Conservation (phyloP, 495 filamentous ascomycete genomes). For the Aspergillus wentii region DNA sequence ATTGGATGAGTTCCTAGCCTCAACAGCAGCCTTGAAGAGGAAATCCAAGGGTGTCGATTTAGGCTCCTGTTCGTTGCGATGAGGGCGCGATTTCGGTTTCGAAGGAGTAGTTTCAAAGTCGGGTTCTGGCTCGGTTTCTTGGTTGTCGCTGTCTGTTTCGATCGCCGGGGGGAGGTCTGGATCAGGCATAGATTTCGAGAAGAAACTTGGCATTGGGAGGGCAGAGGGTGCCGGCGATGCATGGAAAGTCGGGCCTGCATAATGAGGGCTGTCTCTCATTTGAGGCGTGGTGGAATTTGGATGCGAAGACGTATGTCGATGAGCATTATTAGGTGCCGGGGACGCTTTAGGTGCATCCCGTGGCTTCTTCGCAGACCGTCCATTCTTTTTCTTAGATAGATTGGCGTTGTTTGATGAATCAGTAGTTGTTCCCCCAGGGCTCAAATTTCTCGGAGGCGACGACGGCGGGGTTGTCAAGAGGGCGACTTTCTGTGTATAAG, state of each 20-base stretch:
- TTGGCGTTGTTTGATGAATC: slow-evolving; percentile 28
- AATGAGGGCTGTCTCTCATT: slow-evolving; percentile 51
- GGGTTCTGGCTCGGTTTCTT: slow-evolving; percentile 26
- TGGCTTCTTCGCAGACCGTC: slow-evolving; percentile 33
- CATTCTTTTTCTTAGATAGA: slow-evolving; percentile 34
- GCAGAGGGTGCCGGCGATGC: slow-evolving; percentile 88
- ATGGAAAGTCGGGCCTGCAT: slow-evolving; percentile 93
- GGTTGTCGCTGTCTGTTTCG: slow-evolving; percentile 36
- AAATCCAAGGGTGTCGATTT: slow-evolving; percentile 80
- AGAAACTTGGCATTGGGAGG: slow-evolving; percentile 89
- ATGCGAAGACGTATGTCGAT: slow-evolving; percentile 31
- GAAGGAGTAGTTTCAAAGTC: slow-evolving; percentile 39
- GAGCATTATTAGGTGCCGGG: slow-evolving; percentile 20
- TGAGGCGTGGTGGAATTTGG: slow-evolving; percentile 42
- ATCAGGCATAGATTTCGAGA: slow-evolving; percentile 74
- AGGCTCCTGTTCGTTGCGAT: slow-evolving; percentile 20
- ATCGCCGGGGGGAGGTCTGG: slow-evolving; percentile 31
- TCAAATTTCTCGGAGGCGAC: slow-evolving; percentile 36
- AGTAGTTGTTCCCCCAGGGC: slow-evolving; percentile 26
- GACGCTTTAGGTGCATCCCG: slow-evolving; percentile 23
- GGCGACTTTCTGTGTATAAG: slow-evolving; percentile 23
- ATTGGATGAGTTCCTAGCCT: slow-evolving; percentile 46
- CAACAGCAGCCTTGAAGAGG: slow-evolving; percentile 80
- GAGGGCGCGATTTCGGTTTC: slow-evolving; percentile 28
- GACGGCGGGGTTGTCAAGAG: slow-evolving; percentile 40